Conservation (phyloP, 2,329 filamentous ascomycete genomes). For the Fusarium buharicum region DNA sequence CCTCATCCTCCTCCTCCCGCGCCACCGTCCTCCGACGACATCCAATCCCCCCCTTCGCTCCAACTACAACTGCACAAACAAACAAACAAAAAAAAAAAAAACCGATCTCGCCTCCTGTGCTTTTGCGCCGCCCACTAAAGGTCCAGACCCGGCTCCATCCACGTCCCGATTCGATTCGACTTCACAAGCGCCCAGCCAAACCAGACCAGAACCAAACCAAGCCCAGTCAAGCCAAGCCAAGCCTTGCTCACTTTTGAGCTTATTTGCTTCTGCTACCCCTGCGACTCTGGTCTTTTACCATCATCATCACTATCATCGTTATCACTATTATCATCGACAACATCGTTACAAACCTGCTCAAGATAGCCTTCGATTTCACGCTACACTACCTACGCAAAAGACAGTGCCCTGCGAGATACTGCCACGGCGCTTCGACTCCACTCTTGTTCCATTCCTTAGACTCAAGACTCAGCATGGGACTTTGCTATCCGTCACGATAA, state of each 20-base stretch:
- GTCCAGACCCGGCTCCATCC: constrained; percentile 38
- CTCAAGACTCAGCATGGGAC: constrained; percentile 46
- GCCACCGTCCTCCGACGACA: constrained; percentile 30
- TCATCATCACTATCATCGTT: neutral
- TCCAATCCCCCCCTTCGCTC: constrained; percentile 27
- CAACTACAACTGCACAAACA: constrained; percentile 10
- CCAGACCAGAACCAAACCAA: neutral
- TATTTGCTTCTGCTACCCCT: constrained; percentile 32
- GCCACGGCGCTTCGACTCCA: constrained; percentile 42
- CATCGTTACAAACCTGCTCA: constrained; percentile 1
- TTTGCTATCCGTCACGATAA: constrained; percentile 46
- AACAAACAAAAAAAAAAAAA: constrained; percentile 15
- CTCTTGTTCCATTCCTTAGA: constrained; percentile 34
- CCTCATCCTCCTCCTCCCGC: constrained; percentile 30
- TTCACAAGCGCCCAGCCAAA: constrained; percentile 30
- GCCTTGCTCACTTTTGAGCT: constrained; percentile 36
- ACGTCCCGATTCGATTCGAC: constrained; percentile 38
- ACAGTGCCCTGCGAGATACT: constrained; percentile 40
- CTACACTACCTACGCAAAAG: constrained; percentile 9
- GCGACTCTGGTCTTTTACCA: constrained; percentile 22
- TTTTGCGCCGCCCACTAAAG: constrained; percentile 41
- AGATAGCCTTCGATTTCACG: neutral
- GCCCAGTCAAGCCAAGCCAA: constrained; percentile 20
- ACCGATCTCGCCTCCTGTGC: constrained; percentile 41
- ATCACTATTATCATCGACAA: constrained; percentile 1